Conservation (phyloP, 2,329 filamentous ascomycete genomes). For the Paraphoma chrysanthemicola region DNA sequence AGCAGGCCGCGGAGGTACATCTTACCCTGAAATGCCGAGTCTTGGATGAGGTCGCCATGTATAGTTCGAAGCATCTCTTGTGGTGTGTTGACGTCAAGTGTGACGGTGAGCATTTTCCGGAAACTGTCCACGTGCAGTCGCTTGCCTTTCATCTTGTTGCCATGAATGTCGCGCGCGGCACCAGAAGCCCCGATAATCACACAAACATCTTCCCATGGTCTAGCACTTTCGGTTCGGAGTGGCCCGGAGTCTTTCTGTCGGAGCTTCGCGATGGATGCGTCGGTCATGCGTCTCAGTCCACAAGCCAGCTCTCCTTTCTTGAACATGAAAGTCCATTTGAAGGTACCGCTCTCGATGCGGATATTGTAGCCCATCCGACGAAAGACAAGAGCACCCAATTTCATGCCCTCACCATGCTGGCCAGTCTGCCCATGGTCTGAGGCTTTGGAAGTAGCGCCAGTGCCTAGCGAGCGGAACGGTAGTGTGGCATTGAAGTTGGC, state of each 20-base stretch:
- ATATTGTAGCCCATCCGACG: slow-evolving; percentile 15
- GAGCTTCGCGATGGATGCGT: not conserved
- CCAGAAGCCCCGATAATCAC: slow-evolving; percentile 13
- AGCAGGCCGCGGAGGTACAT: slow-evolving; percentile 16
- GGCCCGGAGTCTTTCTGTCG: not conserved
- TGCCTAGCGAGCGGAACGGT: slow-evolving; percentile 3
- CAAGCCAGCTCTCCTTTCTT: slow-evolving; percentile 9
- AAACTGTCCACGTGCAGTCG: slow-evolving; percentile 10
- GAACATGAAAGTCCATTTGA: slow-evolving; percentile 9
- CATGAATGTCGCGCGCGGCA: not conserved
- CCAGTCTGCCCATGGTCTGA: slow-evolving; percentile 13
- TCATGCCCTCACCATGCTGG: slow-evolving; percentile 31
- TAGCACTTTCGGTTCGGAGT: not conserved
- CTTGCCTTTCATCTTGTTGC: not conserved
- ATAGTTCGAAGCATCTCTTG: slow-evolving; percentile 2
- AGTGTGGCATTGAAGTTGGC: slow-evolving; percentile 22
- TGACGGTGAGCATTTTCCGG: slow-evolving; percentile 5
- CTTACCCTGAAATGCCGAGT: slow-evolving; percentile 3
- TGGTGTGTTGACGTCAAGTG: slow-evolving; percentile 12
- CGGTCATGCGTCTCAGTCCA: slow-evolving; percentile 7
- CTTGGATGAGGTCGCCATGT: slow-evolving; percentile 12
- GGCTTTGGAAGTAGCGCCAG: slow-evolving; percentile 20
- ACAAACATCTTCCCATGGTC: slow-evolving; percentile 20
- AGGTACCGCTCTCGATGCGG: slow-evolving; percentile 11
- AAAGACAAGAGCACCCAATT: slow-evolving; percentile 19